Evolutionary conservation across 2,329 filamentous ascomycete genomes (phyloP).

Genomic region (Pezicula carpinea): DNA sequence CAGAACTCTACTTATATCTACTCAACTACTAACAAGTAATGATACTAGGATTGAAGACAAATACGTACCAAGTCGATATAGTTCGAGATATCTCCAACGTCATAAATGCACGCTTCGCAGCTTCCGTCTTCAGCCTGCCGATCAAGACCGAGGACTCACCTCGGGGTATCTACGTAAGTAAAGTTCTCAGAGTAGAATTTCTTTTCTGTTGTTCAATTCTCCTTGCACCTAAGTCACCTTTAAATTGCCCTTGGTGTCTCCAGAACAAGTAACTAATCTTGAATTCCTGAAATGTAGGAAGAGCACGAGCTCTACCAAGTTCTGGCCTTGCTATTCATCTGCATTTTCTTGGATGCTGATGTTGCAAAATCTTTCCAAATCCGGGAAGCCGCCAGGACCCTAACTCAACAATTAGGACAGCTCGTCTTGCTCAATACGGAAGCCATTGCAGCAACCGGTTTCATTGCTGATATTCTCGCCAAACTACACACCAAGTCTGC

Average conservation of each 20-base stretch:
- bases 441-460: slow-evolving; percentile 43
- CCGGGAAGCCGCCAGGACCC: slow-evolving; percentile 50
- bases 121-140: slow-evolving; percentile 49
- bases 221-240: too few relatives aligned
- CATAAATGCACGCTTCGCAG: slow-evolving; percentile 50
- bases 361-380: slow-evolving; percentile 62
- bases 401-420: slow-evolving; percentile 54
- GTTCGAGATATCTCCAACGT: slow-evolving; percentile 52
- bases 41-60: slow-evolving; percentile 1
- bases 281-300: too few relatives aligned
- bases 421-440: slow-evolving; percentile 63
- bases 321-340: slow-evolving; percentile 60
- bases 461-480: slow-evolving; percentile 47
- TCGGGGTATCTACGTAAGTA: slow-evolving; percentile 46
- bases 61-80: slow-evolving; percentile 64
- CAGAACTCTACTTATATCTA: too few relatives aligned
- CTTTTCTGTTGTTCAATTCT: too few relatives aligned
- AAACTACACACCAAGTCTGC: slow-evolving; percentile 42
- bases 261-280: too few relatives aligned
- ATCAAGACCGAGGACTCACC: slow-evolving; percentile 48
- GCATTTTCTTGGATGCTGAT: slow-evolving; percentile 61
- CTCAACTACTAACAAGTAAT: too few relatives aligned
- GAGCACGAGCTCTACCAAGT: slow-evolving; percentile 54
- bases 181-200: too few relatives aligned
- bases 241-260: too few relatives aligned